phyloP scores from a whole-genome alignment of 164 flowering plant species.

The Annona cherimola region DNA sequence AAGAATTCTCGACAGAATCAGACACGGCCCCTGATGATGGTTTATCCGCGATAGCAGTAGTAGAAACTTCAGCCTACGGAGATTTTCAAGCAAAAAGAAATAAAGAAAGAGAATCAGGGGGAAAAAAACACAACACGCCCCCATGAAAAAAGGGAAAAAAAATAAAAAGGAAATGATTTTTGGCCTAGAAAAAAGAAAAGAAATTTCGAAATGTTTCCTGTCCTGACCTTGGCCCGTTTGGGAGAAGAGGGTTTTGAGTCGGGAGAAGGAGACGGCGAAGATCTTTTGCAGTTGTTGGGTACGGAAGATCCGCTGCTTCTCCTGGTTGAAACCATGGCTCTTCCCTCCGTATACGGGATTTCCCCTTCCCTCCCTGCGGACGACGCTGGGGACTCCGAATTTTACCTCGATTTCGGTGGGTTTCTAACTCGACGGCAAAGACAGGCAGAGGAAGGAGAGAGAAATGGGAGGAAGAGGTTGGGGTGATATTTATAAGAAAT shows the following conservation, averaged over 20 bases:
- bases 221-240: constrained; percentile 68
- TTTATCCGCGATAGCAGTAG: constrained; percentile 38
- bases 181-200: background rate
- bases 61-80: constrained; percentile 39
- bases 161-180: background rate
- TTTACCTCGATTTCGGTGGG: background rate
- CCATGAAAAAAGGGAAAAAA: background rate
- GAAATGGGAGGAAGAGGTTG: background rate
- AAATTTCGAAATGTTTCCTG: background rate
- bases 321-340: constrained; percentile 77
- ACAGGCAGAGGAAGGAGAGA: background rate
- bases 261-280: constrained; percentile 47
- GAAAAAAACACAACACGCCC: constrained; percentile 1
- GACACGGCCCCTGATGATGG: constrained; percentile 22
- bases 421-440: background rate
- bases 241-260: constrained; percentile 51
- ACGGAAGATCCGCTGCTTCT: constrained; percentile 71
- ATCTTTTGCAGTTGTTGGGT: constrained; percentile 44
- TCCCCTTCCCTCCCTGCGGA: background rate
- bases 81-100: background rate
- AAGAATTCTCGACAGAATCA: constrained; percentile 33
- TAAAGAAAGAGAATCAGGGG: background rate
- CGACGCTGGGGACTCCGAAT: background rate
- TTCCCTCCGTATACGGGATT: constrained; percentile 2
- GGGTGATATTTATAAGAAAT: background rate